Evolutionary conservation across 1,284 basidiomycete genomes (phyloP).

Genomic region (Cystobasidium sp.): DNA sequence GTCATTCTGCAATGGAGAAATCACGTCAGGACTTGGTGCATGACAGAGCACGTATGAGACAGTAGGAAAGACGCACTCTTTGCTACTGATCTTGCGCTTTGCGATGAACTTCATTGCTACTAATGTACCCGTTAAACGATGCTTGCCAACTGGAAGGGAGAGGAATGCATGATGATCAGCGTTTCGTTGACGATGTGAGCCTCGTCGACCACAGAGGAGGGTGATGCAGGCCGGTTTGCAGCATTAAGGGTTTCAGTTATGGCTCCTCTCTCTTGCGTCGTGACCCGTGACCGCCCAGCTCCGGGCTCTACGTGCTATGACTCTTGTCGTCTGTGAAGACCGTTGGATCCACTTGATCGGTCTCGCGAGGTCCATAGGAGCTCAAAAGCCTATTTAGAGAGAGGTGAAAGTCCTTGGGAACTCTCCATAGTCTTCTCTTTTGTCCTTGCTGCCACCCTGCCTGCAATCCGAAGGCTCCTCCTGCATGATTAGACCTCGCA

Average conservation of each 20-base stretch:
- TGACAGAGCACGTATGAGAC: background rate
- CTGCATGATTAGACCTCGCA: background rate
- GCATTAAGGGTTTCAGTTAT: no score
- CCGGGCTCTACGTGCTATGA: no score
- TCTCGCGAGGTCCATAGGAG: no score
- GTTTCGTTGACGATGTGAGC: background rate
- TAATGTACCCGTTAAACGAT: constrained; percentile 90
- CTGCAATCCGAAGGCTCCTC: background rate
- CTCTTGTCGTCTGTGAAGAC: no score
- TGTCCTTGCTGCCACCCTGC: no score
- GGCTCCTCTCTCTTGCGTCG: no score
- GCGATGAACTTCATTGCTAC: constrained; percentile 99
- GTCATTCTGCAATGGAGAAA: constrained; percentile 63
- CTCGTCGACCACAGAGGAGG: background rate
- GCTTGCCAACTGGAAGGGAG: constrained; percentile 74
- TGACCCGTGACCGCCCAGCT: no score
- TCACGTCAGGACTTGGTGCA: background rate
- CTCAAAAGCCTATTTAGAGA: no score
- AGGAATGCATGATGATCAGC: constrained; percentile 1
- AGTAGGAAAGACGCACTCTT: constrained; percentile 62
- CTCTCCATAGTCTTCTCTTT: no score
- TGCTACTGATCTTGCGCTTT: constrained; percentile 87
- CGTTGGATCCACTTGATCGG: no score
- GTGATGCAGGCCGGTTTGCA: background rate
- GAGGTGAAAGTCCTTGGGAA: no score